Percentiles rank a stretch among this genome's conserved stretches.
These are phyloP conservation scores for Posidonia oceanica DNA, from an alignment of 116 monocot genomes.

Conservation along the genomic window DNA sequence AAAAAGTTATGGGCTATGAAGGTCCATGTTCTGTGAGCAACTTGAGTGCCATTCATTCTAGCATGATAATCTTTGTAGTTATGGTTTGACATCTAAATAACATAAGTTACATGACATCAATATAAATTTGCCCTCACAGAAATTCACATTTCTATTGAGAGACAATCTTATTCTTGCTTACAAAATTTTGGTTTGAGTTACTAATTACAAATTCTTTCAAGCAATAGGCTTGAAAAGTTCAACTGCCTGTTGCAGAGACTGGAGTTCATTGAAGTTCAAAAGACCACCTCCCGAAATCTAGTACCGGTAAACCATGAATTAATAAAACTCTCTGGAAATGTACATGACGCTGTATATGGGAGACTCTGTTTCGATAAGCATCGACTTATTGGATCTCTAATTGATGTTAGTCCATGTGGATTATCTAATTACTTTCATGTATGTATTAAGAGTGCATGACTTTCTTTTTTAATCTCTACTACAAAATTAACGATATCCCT, in stretches of 20 bases:
- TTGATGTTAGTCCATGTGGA: constrained; percentile 23
- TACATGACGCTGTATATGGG: constrained; percentile 25
- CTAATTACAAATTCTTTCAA: constrained; percentile 19
- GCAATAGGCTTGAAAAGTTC: constrained; percentile 67
- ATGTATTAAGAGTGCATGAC: neutral
- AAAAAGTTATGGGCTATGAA: too few species aligned
- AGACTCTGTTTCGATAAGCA: constrained; percentile 21
- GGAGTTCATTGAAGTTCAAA: constrained; percentile 37
- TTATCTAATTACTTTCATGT: constrained; percentile 4
- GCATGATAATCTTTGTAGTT: too few species aligned
- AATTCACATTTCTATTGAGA: neutral
- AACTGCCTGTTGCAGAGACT: constrained; percentile 57
- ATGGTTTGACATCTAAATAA: too few species aligned
- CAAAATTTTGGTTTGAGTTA: neutral
- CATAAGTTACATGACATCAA: too few species aligned
- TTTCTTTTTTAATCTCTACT: neutral
- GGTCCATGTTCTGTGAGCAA: too few species aligned
- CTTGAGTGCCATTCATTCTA: too few species aligned
- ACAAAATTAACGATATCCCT: constrained; percentile 63
- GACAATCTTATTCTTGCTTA: neutral
- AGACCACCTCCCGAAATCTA: constrained; percentile 23
- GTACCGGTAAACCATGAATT: constrained; percentile 19
- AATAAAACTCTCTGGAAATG: constrained; percentile 33
- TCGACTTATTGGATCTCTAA: constrained; percentile 36
- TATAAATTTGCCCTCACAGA: too few species aligned